Evolutionary conservation across 331 rosid species (phyloP).

Genomic region (Erythrophleum ivorense): DNA sequence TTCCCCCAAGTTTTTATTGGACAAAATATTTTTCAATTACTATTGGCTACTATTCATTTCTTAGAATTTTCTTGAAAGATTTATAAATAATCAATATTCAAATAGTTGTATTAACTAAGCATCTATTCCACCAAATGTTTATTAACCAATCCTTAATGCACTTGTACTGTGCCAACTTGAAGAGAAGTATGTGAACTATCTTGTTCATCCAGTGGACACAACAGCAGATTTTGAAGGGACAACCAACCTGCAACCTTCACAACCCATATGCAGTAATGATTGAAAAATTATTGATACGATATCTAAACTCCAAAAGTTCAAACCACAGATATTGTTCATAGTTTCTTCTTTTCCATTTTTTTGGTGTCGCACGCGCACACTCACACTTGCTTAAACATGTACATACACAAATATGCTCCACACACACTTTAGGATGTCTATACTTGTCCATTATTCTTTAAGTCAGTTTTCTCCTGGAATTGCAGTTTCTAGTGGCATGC

Average conservation of each 20-base stretch:
- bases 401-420: not conserved
- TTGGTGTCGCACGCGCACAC: not conserved
- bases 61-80: too few relatives aligned
- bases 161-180: constrained; percentile 80
- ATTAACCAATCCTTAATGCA: constrained; percentile 67
- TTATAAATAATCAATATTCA: too few relatives aligned
- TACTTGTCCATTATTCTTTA: constrained; percentile 40
- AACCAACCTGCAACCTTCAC: constrained; percentile 79
- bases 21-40: constrained; percentile 15
- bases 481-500: constrained; percentile 67
- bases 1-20: not conserved
- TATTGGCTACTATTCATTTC: too few relatives aligned
- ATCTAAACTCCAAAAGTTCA: constrained; percentile 1
- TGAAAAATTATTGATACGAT: constrained; percentile 32
- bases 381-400: not conserved
- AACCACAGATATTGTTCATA: too few relatives aligned
- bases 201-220: constrained; percentile 89
- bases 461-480: constrained; percentile 74
- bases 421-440: constrained; percentile 15
- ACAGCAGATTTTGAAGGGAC: constrained; percentile 94
- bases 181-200: constrained; percentile 82
- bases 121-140: not conserved
- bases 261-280: constrained; percentile 56
- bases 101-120: too few relatives aligned
- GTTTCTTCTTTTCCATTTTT: too few relatives aligned